These are phyloP conservation scores for Rhododendron griersonianum DNA, from an alignment of 148 eudicot species.

Conservation along the genomic window DNA sequence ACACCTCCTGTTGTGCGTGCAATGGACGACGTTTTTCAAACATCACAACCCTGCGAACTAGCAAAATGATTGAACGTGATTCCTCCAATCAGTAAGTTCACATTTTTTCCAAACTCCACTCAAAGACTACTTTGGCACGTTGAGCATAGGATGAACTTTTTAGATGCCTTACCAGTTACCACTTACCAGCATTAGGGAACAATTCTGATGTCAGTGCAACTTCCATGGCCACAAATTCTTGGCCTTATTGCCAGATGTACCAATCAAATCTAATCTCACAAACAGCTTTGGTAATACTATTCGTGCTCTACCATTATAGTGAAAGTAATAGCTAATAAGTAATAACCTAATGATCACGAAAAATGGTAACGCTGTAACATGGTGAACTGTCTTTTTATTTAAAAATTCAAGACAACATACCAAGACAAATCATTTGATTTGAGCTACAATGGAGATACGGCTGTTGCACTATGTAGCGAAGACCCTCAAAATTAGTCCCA, in stretches of 20 bases:
- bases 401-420: not conserved
- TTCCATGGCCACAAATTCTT: not conserved
- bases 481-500: not conserved
- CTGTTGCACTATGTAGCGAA: not conserved
- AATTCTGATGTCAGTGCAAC: not conserved
- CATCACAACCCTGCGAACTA: not conserved
- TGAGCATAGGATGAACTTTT: not conserved
- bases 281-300: too few species aligned
- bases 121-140: not conserved
- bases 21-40: not conserved
- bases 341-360: not conserved
- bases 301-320: not conserved
- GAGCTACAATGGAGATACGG: not conserved
- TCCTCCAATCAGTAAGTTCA: not conserved
- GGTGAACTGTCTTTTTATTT: not conserved
- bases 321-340: not conserved
- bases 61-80: not conserved
- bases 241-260: not conserved
- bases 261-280: not conserved
- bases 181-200: not conserved
- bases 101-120: not conserved
- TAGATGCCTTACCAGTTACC: not conserved
- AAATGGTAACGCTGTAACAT: not conserved
- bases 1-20: not conserved
- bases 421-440: not conserved